Percentiles rank a stretch among this genome's conserved stretches.
Conservation (phyloP, 1,284 basidiomycete genomes). For the Vanrija pseudolonga region DNA sequence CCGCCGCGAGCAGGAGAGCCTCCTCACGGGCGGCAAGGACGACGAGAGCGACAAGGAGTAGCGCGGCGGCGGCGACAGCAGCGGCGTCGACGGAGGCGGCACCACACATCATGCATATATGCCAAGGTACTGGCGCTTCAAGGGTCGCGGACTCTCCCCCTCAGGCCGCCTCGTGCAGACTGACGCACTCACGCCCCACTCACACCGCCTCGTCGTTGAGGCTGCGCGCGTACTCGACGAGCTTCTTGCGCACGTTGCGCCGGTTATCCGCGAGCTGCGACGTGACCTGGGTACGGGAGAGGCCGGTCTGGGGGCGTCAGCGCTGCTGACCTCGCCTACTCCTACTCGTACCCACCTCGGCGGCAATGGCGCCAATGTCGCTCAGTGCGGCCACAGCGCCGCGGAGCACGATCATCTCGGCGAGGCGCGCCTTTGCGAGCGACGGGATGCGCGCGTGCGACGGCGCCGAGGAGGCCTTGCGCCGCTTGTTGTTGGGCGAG, state of each 20-base stretch:
- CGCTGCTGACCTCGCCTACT: background rate
- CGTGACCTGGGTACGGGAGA: constrained; percentile 29
- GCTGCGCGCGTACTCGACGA: background rate
- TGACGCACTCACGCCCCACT: too few relatives aligned
- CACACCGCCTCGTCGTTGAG: too few relatives aligned
- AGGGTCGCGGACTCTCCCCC: too few relatives aligned
- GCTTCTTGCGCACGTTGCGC: constrained; percentile 20
- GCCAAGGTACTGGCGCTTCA: too few relatives aligned
- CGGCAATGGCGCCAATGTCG: constrained; percentile 19
- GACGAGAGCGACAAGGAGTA: constrained; percentile 2
- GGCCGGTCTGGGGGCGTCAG: constrained; percentile 23
- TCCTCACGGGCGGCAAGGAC: background rate
- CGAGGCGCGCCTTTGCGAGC: constrained; percentile 2
- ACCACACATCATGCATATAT: too few relatives aligned
- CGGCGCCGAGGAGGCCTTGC: background rate
- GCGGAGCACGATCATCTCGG: constrained; percentile 20
- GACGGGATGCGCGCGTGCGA: background rate
- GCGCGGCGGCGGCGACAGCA: too few relatives aligned
- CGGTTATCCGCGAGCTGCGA: constrained; percentile 30
- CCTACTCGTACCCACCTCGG: constrained; percentile 15
- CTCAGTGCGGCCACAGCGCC: constrained; percentile 14
- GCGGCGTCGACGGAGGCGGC: too few relatives aligned
- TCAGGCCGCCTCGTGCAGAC: too few relatives aligned
- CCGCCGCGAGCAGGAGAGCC: constrained; percentile 1
- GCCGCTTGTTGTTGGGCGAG: background rate